Conservation (phyloP, 768 basidiomycete genomes). For the Kwoniella sp. region DNA sequence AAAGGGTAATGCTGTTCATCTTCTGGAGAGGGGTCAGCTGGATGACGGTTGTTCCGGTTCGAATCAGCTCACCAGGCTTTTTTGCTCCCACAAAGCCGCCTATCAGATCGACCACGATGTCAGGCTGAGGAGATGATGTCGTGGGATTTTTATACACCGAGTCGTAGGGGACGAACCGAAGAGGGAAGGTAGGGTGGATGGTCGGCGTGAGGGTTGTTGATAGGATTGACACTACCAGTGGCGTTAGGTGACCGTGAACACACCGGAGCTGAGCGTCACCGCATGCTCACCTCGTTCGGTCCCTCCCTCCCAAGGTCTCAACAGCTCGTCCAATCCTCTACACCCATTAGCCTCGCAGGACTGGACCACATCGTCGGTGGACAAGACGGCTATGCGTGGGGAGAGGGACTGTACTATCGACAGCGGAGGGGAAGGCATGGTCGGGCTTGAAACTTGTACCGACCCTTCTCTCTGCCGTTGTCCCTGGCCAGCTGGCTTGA, state of each 20-base stretch:
- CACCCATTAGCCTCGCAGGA: conserved; percentile 48
- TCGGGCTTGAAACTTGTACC: too few relatives aligned
- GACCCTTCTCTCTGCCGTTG: too few relatives aligned
- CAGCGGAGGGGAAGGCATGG: conserved; percentile 45
- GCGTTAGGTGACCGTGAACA: not conserved
- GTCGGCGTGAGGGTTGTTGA: conserved; percentile 44
- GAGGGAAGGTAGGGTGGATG: conserved; percentile 43
- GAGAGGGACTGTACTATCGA: conserved; percentile 46
- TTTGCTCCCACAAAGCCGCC: conserved; percentile 36
- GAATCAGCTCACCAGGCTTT: conserved; percentile 37
- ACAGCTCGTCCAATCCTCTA: conserved; percentile 45
- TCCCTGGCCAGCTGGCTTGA: too few relatives aligned
- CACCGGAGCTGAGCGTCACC: not conserved
- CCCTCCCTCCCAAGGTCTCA: conserved; percentile 47
- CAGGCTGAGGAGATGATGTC: conserved; percentile 32
- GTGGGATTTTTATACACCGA: conserved; percentile 30
- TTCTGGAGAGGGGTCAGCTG: conserved; percentile 17
- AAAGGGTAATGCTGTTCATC: conserved; percentile 45
- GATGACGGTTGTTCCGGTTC: not conserved
- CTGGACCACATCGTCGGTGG: conserved; percentile 42
- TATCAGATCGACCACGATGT: conserved; percentile 43
- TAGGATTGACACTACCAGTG: conserved; percentile 40
- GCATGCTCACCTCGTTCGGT: conserved; percentile 43
- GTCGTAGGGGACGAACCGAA: conserved; percentile 44
- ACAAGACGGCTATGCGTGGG: conserved; percentile 44